These are phyloP conservation scores for Fraxinus sp. DNA, from an alignment of 305 asterid genomes.

Conservation along the genomic window DNA sequence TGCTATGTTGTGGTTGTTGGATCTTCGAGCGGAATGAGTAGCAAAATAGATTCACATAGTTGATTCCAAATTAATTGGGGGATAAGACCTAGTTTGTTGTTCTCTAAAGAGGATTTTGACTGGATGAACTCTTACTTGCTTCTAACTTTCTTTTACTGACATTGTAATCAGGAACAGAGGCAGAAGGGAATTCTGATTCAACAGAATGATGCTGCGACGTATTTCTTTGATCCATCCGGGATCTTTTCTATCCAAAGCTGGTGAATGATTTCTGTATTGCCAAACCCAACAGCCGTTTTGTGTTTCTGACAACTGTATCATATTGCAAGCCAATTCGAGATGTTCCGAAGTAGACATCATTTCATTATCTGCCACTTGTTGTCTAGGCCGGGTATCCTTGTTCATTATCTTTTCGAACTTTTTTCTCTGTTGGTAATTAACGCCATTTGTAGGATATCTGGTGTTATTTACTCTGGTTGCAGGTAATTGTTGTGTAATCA, in stretches of 20 bases:
- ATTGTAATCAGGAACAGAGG: conserved; percentile 36
- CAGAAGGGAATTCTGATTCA: conserved; percentile 33
- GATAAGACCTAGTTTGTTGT: not conserved
- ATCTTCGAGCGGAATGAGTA: not conserved
- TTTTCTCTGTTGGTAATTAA: not conserved
- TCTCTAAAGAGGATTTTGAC: not conserved
- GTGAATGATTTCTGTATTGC: not conserved
- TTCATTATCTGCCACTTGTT: conserved; percentile 1
- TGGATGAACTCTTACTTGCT: not conserved
- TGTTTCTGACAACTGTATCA: conserved; percentile 20
- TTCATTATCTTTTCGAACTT: not conserved
- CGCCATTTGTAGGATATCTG: not conserved
- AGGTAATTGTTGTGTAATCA: not conserved
- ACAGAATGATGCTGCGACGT: conserved; percentile 22
- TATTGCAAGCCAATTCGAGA: not conserved
- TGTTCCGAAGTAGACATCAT: not conserved
- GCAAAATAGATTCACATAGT: not conserved
- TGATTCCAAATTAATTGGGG: not conserved
- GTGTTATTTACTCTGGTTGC: not conserved
- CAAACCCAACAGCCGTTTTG: not conserved
- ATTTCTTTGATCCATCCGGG: not conserved
- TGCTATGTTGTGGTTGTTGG: not conserved
- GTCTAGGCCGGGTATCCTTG: not conserved
- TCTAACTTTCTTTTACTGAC: conserved; percentile 10
- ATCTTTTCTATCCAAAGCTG: not conserved